Evolutionary conservation across 345 rosid genomes (phyloP), one percentile per base, ranked within the genome.

Genomic region (Ailanthus altissimus): DNA sequence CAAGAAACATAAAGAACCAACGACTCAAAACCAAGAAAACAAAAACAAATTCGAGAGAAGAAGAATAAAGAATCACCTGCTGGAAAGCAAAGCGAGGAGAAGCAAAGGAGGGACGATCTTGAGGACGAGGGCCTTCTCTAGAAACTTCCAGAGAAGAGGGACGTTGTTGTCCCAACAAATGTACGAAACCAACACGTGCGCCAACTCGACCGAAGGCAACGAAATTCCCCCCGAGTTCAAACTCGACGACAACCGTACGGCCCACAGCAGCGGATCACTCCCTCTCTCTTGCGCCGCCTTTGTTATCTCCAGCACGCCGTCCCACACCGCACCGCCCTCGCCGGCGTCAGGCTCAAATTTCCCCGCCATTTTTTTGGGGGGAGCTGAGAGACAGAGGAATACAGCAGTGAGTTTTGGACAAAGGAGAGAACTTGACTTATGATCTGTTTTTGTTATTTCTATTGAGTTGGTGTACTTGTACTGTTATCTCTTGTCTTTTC

Each of bases 111-210:
- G 91, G 69, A 83, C 97, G 56, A 96, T 84, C 68, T 86, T 88
- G 54, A 87, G 58, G 40, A 85, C 66, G 83, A 96, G 80, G 38
- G 98, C 94, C 78, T 89, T 87, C 71, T 94, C 99, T 43, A 96
- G 88, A 63, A 96, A 88, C 91, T 96, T 96, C 99, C 99, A 96
- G 59, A 86, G 75, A 74, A 88, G 68, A 16, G 99, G 97, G 43
- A 91, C 86, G 83, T 92, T 90, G 74, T 96, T 92, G 6, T 90
- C 99, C 90, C 94, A 93, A 78, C 91, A 91, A 86, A 92, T 88
- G 89, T 91, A 89, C 18, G 90, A 88, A 42, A 92, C 98, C 64
- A 96, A 70, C 38, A 87, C 75, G 43, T 87, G 87, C 2, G 98
- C 97, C 20, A 93, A 78, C 75, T 90, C 97, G 51, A 90, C 26